These are phyloP conservation scores for Starmerella sirachaensis DNA, from an alignment of 805 yeast species.

Conservation along the genomic window DNA sequence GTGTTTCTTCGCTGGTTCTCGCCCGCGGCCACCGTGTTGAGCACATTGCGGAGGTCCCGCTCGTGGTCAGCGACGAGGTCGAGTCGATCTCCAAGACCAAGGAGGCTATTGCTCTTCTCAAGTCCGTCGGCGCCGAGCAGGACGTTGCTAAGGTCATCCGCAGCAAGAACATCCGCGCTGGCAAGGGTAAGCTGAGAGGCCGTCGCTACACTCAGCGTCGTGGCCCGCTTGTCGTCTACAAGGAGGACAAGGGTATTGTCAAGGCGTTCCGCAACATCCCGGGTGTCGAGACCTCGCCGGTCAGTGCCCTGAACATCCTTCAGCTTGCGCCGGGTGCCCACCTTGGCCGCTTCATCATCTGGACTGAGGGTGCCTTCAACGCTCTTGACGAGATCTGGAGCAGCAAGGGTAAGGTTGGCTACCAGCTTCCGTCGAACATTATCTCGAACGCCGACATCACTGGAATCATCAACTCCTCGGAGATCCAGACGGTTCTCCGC, in stretches of 20 bases:
- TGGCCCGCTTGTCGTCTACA: constrained; percentile 98
- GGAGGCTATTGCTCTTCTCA: constrained; percentile 96
- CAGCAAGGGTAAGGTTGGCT: constrained; percentile 80
- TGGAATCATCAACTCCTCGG: constrained; percentile 97
- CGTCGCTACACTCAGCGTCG: constrained; percentile 99
- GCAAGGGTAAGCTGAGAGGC: constrained; percentile 99
- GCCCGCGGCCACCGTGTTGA: constrained; percentile 99
- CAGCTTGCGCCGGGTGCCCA: constrained; percentile 99
- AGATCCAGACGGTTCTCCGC: constrained; percentile 93
- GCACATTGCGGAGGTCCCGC: constrained; percentile 95
- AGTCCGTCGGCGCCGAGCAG: constrained; percentile 97
- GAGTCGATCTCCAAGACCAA: constrained; percentile 93
- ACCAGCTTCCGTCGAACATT: constrained; percentile 89
- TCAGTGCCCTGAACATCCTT: constrained; percentile 81
- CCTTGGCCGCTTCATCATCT: constrained; percentile 98
- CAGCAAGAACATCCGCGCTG: constrained; percentile 98
- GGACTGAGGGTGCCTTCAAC: constrained; percentile 98
- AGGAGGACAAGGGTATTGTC: constrained; percentile 92
- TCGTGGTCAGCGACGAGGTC: constrained; percentile 86
- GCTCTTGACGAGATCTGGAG: constrained; percentile 96
- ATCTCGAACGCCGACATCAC: constrained; percentile 90
- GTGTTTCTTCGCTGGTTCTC: constrained; percentile 93
- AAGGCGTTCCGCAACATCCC: constrained; percentile 99
- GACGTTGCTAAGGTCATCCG: constrained; percentile 96
- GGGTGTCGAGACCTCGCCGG: constrained; percentile 97